These are phyloP conservation scores for Cyclostephanos invisitatus DNA, from an alignment of 108 stramenopile species.

Conservation along the genomic window DNA sequence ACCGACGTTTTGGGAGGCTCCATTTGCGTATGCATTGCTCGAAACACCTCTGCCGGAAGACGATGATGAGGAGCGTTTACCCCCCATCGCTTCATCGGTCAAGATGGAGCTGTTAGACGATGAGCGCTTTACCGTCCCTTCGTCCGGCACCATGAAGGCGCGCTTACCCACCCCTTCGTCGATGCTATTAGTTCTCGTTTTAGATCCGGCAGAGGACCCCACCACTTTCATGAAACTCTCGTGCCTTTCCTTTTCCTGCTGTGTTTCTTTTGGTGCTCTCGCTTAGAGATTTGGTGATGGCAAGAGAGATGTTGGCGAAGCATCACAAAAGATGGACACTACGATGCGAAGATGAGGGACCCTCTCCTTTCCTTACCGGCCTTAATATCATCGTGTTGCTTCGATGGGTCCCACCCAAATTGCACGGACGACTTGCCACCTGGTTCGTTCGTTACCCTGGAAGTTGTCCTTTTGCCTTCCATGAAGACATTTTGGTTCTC, in stretches of 20 bases:
- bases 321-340: neutral
- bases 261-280: slow-evolving; percentile 9
- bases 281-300: neutral
- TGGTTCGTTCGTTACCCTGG: slow-evolving; percentile 57
- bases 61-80: neutral
- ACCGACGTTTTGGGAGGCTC: slow-evolving; percentile 59
- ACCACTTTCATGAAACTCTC: slow-evolving; percentile 26
- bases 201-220: slow-evolving; percentile 32
- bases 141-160: neutral
- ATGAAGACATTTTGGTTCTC: slow-evolving; percentile 76
- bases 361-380: neutral
- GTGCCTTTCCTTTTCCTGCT: slow-evolving; percentile 31
- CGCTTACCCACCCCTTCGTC: slow-evolving; percentile 6
- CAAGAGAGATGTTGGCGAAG: neutral
- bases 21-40: slow-evolving; percentile 66
- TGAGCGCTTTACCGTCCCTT: neutral
- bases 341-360: neutral
- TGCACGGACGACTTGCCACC: slow-evolving; percentile 61
- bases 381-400: slow-evolving; percentile 15
- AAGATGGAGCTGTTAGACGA: neutral
- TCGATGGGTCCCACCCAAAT: slow-evolving; percentile 50
- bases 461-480: slow-evolving; percentile 58
- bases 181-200: neutral
- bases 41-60: slow-evolving; percentile 30
- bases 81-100: neutral